Evolutionary conservation across 805 yeast genomes (phyloP), one percentile per base, ranked within the genome.

Genomic region (Groenewaldozyma salmanticensis): DNA sequence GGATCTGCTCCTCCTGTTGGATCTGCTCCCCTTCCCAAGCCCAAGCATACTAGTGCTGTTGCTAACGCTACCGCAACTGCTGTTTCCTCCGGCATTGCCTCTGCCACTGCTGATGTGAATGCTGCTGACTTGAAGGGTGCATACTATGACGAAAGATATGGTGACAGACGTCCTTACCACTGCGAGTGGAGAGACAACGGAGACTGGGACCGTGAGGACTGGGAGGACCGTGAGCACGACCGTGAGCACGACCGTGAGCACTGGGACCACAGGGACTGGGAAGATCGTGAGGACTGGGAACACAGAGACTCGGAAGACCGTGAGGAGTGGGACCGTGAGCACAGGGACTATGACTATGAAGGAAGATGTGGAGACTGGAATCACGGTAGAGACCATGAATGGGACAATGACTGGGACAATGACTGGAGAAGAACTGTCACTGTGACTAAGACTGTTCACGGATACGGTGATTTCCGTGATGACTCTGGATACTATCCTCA

Each of bases 181-280:
- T n/a, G n/a, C n/a, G n/a, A n/a, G n/a, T 24, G 29, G 29, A 24
- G 29, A 24, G 11, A 7, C 29, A 7, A 24, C 29, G n/a, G n/a
- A n/a, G 29, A 24, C 13, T 24, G 29, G 29, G 29, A 24, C 13
- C 29, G 13, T 24, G 29, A 24, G 11, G 29, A 24, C 29, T 24
- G 29, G 29, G n/a, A n/a, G n/a, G 35, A 21, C 32, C 19, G 9
- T 34, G 37, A 13, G 7, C 37, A 34, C 27, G 37, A 34, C 21
- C 27, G 20, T 6, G 27, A 13, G 13, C 37, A 34, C 15, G 37
- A 34, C 11, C 13, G 29, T 7, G 29, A 24, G 11, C 29, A 24
- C 13, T 24, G 29, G 29, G 29, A 24, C 29, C 29, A 24, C 13
- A n/a, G n/a, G n/a, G 41, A 38, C 6, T 35, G 32, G 13, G 37